Evolutionary conservation across 805 yeast genomes (phyloP).

Genomic region (Myxozyma mucilagina): DNA sequence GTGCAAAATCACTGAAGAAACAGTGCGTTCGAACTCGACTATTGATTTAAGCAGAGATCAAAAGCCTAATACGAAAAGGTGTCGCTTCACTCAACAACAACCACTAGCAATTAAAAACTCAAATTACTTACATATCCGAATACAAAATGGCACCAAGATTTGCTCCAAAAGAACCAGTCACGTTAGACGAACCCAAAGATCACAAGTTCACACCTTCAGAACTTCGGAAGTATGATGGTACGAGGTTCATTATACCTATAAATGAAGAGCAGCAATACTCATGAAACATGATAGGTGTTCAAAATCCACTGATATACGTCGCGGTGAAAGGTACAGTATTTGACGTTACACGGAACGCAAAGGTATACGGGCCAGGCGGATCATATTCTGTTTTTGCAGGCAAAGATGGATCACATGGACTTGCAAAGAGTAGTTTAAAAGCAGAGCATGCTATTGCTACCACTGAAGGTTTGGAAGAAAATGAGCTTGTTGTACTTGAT

Average conservation of each 20-base stretch:
- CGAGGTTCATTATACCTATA: constrained; percentile 10
- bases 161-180: constrained; percentile 57
- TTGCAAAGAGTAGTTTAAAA: constrained; percentile 67
- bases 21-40: too few relatives aligned
- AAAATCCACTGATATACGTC: constrained; percentile 56
- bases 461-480: constrained; percentile 51
- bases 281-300: constrained; percentile 39
- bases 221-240: constrained; percentile 51
- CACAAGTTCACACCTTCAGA: constrained; percentile 47
- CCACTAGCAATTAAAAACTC: neutral
- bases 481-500: constrained; percentile 60
- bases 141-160: constrained; percentile 38
- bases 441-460: constrained; percentile 50
- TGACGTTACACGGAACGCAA: constrained; percentile 68
- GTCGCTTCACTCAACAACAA: too few relatives aligned
- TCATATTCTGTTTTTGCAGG: constrained; percentile 74
- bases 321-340: constrained; percentile 76
- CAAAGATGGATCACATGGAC: constrained; percentile 72
- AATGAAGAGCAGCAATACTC: neutral
- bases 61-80: too few relatives aligned
- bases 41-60: too few relatives aligned
- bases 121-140: neutral
- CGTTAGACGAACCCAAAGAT: constrained; percentile 53
- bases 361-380: constrained; percentile 74
- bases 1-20: too few relatives aligned